These are phyloP conservation scores for Pyrenophora graminea DNA, from an alignment of 2,329 filamentous ascomycete genomes.

Conservation along the genomic window DNA sequence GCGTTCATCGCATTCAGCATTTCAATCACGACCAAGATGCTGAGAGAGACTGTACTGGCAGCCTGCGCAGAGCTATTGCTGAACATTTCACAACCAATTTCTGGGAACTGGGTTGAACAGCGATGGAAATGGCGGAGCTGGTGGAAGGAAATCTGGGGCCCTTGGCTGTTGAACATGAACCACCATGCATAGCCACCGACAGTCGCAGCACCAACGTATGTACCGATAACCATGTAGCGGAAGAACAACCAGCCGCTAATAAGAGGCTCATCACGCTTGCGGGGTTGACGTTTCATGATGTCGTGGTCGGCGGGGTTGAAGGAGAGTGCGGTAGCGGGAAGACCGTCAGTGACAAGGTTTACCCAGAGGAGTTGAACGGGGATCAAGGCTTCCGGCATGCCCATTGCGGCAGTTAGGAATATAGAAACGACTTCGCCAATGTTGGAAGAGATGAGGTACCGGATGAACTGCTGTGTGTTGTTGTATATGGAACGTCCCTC, in stretches of 20 bases:
- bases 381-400: conserved; percentile 96
- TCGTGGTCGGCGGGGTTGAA: conserved; percentile 99
- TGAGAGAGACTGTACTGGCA: conserved; percentile 90
- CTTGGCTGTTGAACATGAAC: conserved; percentile 94
- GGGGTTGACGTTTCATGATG: conserved; percentile 89
- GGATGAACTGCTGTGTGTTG: conserved; percentile 99
- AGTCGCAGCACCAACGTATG: conserved; percentile 91
- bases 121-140: conserved; percentile 93
- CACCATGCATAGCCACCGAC: conserved; percentile 99
- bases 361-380: conserved; percentile 98
- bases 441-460: conserved; percentile 98
- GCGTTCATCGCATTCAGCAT: conserved; percentile 99
- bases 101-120: conserved; percentile 81
- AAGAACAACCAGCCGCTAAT: conserved; percentile 97
- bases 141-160: conserved; percentile 88
- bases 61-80: conserved; percentile 81
- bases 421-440: conserved; percentile 99
- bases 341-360: conserved; percentile 95
- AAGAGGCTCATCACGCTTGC: conserved; percentile 89
- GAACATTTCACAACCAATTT: conserved; percentile 94
- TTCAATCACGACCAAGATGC: conserved; percentile 91
- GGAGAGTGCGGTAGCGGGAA: conserved; percentile 91
- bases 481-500: conserved; percentile 98
- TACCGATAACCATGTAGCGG: conserved; percentile 94
- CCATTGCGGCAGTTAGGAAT: conserved; percentile 92